Conservation (phyloP, 306 rosid genomes). For the Malus asiatica region DNA sequence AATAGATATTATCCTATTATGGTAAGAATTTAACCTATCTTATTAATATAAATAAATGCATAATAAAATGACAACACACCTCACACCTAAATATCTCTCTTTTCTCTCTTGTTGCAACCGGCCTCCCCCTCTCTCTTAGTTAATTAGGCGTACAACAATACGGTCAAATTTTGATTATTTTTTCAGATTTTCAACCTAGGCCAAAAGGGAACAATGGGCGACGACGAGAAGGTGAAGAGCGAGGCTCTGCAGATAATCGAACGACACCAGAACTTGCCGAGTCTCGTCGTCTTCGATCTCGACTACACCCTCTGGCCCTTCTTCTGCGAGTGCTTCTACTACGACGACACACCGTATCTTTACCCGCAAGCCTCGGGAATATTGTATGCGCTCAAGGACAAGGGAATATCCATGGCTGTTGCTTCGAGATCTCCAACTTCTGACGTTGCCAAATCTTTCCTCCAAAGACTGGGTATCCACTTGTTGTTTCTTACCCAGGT, state of each 20-base stretch:
- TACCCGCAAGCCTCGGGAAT: constrained; percentile 63
- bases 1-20: no score
- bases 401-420: constrained; percentile 62
- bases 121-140: no score
- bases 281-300: constrained; percentile 75
- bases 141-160: no score
- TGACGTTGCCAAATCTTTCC: constrained; percentile 54
- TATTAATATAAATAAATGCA: no score
- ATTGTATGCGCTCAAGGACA: constrained; percentile 50
- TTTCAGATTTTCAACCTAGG: no score
- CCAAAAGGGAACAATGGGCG: constrained; percentile 17
- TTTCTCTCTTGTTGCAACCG: no score
- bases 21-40: no score
- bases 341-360: constrained; percentile 55
- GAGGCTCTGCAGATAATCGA: constrained; percentile 34
- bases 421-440: constrained; percentile 85
- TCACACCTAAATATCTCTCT: fast-evolving
- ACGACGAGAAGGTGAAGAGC: constrained; percentile 30
- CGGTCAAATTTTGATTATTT: no score
- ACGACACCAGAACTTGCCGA: constrained; percentile 25
- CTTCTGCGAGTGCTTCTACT: constrained; percentile 70
- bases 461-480: constrained; percentile 33
- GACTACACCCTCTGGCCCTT: constrained; percentile 97
- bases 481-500: constrained; percentile 36
- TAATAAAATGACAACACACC: no score